Conservation (phyloP, 169 alveolate genomes). For the Plasmodium reichenowi region DNA sequence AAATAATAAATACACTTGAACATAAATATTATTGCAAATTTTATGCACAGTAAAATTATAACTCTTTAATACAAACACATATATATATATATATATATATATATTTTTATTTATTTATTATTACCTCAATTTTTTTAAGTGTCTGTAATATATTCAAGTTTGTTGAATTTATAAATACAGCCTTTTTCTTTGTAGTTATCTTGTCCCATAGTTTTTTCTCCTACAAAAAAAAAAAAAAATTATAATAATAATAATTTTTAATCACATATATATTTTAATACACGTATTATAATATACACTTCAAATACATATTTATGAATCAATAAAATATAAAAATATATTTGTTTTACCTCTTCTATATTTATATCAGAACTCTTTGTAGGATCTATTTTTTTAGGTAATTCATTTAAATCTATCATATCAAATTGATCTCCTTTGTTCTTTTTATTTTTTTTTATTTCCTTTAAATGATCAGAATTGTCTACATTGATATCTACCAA, state of each 20-base stretch:
- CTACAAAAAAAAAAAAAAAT: constrained; percentile 19
- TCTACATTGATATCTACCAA: constrained; percentile 11
- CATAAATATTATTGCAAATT: not conserved
- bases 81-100: not conserved
- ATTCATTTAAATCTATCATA: constrained; percentile 50
- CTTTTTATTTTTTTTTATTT: not conserved
- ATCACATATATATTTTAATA: not conserved
- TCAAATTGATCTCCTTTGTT: constrained; percentile 14
- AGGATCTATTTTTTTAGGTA: not conserved
- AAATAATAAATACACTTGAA: not conserved
- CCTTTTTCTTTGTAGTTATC: constrained; percentile 46
- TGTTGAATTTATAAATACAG: constrained; percentile 41
- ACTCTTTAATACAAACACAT: no score
- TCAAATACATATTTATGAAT: no score
- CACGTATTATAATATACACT: not conserved
- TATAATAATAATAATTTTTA: no score
- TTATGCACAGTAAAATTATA: no score
- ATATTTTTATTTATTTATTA: no score
- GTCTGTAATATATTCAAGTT: constrained; percentile 62
- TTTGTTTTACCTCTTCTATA: constrained; percentile 49
- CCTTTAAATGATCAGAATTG: constrained; percentile 17
- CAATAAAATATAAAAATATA: not conserved
- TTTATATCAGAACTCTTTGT: constrained; percentile 12
- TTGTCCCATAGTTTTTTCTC: constrained; percentile 54
- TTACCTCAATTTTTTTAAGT: constrained; percentile 63